phyloP scores from a whole-genome alignment of 257 asterid species.

The Penstemon eatonii region DNA sequence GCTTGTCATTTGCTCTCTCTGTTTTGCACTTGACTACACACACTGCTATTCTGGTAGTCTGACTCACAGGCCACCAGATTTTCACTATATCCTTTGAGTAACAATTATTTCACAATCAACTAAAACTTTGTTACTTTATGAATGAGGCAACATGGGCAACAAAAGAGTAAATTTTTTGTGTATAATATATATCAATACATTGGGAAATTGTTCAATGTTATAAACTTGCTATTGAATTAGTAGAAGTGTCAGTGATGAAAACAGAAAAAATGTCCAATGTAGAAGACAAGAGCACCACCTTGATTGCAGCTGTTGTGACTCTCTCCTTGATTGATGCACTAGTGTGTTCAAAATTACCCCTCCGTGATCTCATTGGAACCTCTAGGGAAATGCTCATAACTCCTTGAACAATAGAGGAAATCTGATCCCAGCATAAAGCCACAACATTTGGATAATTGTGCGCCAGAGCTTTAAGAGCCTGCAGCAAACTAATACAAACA shows the following conservation, averaged over 20 bases:
- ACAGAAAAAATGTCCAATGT: conserved; percentile 14
- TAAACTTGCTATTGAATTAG: no score
- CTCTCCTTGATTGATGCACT: conserved; percentile 64
- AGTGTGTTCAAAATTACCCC: conserved; percentile 49
- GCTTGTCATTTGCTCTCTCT: no score
- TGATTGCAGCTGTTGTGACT: conserved; percentile 73
- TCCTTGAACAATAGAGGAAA: conserved; percentile 53
- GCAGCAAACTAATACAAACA: conserved; percentile 39
- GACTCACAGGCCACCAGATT: no score
- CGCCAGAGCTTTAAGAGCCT: conserved; percentile 91
- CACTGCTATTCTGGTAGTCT: no score
- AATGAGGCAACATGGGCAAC: no score
- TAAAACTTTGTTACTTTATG: no score
- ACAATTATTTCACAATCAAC: no score
- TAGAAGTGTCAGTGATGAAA: conserved; percentile 5
- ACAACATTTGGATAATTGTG: conserved; percentile 83
- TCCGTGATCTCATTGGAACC: conserved; percentile 52
- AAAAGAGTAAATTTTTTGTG: no score
- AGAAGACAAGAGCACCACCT: conserved; percentile 45
- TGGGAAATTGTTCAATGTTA: no score
- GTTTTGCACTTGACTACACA: no score
- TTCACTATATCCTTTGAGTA: no score
- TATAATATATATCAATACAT: no score
- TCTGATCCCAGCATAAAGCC: conserved; percentile 69
- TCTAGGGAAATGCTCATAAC: conserved; percentile 52